These are phyloP conservation scores for Cercospora berteroae DNA, from an alignment of 2,329 filamentous ascomycete genomes.

Conservation along the genomic window DNA sequence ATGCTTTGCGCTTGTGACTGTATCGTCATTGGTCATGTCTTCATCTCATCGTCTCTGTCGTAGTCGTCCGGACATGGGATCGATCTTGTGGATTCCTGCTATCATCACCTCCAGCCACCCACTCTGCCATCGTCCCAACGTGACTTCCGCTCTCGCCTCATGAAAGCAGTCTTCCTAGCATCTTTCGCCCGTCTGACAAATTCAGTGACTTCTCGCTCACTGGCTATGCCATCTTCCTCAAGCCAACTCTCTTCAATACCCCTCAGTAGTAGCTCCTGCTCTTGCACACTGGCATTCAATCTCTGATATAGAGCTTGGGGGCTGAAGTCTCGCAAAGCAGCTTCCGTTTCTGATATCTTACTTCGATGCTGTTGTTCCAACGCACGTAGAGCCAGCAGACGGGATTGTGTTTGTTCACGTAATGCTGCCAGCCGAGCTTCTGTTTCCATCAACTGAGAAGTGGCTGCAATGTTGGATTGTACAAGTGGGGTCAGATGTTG, in stretches of 20 bases:
- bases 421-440: slow-evolving; percentile 60
- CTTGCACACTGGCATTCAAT: slow-evolving; percentile 70
- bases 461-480: slow-evolving; percentile 70
- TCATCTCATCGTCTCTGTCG: not conserved
- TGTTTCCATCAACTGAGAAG: slow-evolving; percentile 57
- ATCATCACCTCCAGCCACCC: slow-evolving; percentile 76
- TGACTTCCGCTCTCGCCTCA: slow-evolving; percentile 81
- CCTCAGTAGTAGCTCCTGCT: slow-evolving; percentile 77
- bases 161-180: slow-evolving; percentile 72
- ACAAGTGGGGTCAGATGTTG: slow-evolving; percentile 63
- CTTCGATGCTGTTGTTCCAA: slow-evolving; percentile 89
- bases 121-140: slow-evolving; percentile 96
- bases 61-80: not conserved
- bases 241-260: slow-evolving; percentile 93
- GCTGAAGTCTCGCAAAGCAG: slow-evolving; percentile 77
- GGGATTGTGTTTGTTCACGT: slow-evolving; percentile 71
- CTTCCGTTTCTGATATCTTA: slow-evolving; percentile 86
- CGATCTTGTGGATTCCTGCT: not conserved
- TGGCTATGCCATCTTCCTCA: slow-evolving; percentile 61
- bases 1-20: not conserved
- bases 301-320: slow-evolving; percentile 83
- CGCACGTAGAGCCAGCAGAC: slow-evolving; percentile 77
- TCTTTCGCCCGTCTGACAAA: slow-evolving; percentile 82
- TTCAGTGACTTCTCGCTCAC: slow-evolving; percentile 78
- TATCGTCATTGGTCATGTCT: not conserved